Conservation (phyloP, 306 rosid species). For the Vigna reflexopilosa region DNA sequence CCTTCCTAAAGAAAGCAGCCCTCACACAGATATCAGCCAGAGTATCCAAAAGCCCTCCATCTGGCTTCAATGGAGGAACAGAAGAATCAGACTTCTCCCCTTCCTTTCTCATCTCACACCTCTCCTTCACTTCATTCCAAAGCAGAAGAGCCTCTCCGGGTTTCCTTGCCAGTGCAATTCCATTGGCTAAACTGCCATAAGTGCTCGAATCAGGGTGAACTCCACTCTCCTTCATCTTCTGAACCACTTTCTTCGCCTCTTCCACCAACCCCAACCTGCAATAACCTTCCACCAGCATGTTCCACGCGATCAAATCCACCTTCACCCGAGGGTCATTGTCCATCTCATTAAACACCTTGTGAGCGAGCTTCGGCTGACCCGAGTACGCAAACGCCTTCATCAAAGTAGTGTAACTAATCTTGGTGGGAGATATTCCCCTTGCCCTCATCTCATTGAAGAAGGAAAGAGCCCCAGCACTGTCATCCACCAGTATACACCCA, state of each 20-base stretch:
- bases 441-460: conserved; percentile 93
- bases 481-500: conserved; percentile 89
- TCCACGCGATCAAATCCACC: conserved; percentile 88
- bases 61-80: conserved; percentile 77
- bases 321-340: conserved; percentile 75
- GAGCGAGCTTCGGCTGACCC: conserved; percentile 94
- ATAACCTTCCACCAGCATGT: conserved; percentile 95
- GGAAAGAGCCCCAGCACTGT: conserved; percentile 85
- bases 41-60: conserved; percentile 89
- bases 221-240: conserved; percentile 84
- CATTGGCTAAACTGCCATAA: conserved; percentile 88
- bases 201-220: conserved; percentile 80
- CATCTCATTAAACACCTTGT: conserved; percentile 91
- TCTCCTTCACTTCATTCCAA: conserved; percentile 95
- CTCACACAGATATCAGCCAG: conserved; percentile 95
- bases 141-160: conserved; percentile 96
- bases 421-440: conserved; percentile 90
- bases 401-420: conserved; percentile 94
- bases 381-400: conserved; percentile 94
- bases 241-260: conserved; percentile 78
- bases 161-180: conserved; percentile 81
- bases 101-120: conserved; percentile 57
- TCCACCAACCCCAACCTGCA: conserved; percentile 83
- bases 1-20: conserved; percentile 93
- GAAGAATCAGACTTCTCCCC: conserved; percentile 53